Percentiles rank a stretch among this genome's conserved stretches.
These are phyloP conservation scores for Nicotiana benthamiana DNA, from an alignment of 257 asterid genomes.

Conservation along the genomic window DNA sequence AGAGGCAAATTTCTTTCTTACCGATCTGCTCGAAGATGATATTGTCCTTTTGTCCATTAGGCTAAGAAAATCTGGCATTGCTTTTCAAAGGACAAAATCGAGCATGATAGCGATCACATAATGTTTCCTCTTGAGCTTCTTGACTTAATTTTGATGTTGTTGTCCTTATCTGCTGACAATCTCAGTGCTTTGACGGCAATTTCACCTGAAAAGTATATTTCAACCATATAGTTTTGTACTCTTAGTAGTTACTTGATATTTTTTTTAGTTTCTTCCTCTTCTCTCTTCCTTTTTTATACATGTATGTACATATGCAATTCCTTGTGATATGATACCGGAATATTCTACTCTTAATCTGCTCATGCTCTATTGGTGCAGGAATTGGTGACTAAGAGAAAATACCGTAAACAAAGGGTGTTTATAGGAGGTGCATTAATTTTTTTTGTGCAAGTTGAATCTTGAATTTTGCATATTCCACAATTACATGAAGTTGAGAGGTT, in stretches of 20 bases:
- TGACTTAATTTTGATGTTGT: neutral
- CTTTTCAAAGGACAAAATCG: neutral
- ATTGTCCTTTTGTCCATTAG: neutral
- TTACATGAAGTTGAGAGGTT: neutral
- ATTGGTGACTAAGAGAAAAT: slow-evolving; percentile 8
- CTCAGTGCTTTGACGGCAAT: neutral
- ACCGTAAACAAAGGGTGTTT: neutral
- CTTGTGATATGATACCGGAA: neutral
- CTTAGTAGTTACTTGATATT: neutral
- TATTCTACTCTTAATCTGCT: neutral
- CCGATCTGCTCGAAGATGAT: neutral
- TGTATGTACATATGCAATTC: neutral
- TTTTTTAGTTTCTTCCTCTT: neutral
- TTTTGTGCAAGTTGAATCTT: slow-evolving; percentile 3
- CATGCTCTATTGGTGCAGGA: slow-evolving; percentile 3
- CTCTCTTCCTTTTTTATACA: neutral
- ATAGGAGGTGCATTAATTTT: neutral
- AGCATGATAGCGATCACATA: neutral
- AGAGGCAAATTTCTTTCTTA: neutral
- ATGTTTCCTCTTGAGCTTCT: neutral
- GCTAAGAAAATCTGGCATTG: neutral
- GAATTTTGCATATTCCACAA: slow-evolving; percentile 15
- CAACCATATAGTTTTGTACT: neutral
- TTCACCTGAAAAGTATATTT: neutral
- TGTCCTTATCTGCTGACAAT: neutral